Conservation (phyloP, 306 rosid genomes). For the Mucuna pruriens region DNA sequence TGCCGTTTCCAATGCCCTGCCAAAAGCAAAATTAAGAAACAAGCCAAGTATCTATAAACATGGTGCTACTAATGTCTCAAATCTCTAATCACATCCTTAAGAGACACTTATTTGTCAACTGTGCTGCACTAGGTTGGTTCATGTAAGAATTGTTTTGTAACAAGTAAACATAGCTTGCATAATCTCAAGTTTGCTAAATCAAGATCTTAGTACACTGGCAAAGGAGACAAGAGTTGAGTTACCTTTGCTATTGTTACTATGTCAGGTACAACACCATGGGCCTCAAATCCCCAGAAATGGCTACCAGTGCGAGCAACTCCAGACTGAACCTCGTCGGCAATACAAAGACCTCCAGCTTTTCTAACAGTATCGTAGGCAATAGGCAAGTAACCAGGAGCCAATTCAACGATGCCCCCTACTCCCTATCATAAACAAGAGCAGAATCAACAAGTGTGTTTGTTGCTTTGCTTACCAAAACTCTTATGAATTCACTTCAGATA, state of each 20-base stretch:
- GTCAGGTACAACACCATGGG: slow-evolving; percentile 93
- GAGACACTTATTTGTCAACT: neutral
- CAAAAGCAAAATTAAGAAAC: slow-evolving; percentile 38
- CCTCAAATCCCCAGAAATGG: slow-evolving; percentile 95
- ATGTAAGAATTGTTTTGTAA: neutral
- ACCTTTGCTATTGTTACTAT: slow-evolving; percentile 98
- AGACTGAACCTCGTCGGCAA: slow-evolving; percentile 91
- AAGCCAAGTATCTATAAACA: neutral
- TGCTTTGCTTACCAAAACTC: neutral
- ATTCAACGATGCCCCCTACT: slow-evolving; percentile 86
- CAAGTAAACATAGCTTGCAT: neutral
- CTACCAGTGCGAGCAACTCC: slow-evolving; percentile 94
- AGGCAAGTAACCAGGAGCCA: slow-evolving; percentile 93
- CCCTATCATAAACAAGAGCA: slow-evolving; percentile 57
- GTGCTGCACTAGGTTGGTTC: neutral
- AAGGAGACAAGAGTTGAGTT: slow-evolving; percentile 18
- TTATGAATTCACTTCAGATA: neutral
- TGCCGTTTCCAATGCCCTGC: slow-evolving; percentile 97
- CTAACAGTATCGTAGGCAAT: slow-evolving; percentile 59
- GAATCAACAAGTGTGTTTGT: neutral
- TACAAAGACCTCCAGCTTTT: slow-evolving; percentile 92
- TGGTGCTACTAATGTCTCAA: neutral
- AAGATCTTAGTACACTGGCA: neutral
- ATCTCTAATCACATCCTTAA: neutral
- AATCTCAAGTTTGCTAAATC: neutral